These are phyloP conservation scores for Malus hybrid DNA, from an alignment of 331 rosid genomes.

Conservation along the genomic window DNA sequence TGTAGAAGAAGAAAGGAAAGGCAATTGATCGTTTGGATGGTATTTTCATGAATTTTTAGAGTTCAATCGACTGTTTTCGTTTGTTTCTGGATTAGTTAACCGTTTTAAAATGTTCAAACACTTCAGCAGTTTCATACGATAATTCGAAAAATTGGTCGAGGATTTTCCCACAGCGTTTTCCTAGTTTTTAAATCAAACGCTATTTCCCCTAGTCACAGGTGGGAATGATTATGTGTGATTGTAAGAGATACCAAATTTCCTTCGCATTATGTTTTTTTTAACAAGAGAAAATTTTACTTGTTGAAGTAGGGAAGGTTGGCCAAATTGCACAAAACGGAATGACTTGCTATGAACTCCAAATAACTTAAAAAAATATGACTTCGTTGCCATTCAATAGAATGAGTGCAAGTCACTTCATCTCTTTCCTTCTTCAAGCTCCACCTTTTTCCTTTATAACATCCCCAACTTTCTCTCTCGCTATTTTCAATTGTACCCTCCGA, in stretches of 20 bases:
- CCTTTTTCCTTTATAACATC: background rate
- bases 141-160: background rate
- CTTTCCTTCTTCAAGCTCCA: constrained; percentile 20
- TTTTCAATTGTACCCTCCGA: background rate
- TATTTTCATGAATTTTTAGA: background rate
- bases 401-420: constrained; percentile 27
- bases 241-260: background rate
- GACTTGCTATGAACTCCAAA: background rate
- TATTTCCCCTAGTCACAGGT: background rate
- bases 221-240: background rate
- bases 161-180: background rate
- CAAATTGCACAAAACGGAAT: background rate
- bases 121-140: background rate
- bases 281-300: background rate
- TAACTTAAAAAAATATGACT: background rate
- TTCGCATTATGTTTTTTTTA: background rate
- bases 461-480: background rate
- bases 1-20: background rate
- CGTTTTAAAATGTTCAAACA: background rate
- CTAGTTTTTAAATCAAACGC: background rate
- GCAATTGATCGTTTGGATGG: background rate
- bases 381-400: constrained; percentile 18
- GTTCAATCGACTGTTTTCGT: background rate
- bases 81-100: background rate
- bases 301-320: background rate